Evolutionary conservation across 208 protist genomes (phyloP).

Genomic region (Trypanosoma cruzi): DNA sequence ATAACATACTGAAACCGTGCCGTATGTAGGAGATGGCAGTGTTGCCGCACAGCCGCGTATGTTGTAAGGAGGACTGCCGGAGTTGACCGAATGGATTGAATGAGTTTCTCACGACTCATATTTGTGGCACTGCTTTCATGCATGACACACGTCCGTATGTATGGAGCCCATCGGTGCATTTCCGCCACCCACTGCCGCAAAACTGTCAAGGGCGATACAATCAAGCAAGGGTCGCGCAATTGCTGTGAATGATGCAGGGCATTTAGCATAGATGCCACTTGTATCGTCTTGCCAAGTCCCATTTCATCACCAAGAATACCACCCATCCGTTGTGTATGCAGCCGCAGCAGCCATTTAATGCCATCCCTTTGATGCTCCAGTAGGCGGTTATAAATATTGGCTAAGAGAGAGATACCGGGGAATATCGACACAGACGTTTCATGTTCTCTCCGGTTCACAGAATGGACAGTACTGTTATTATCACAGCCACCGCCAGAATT

Average conservation of each 20-base stretch:
- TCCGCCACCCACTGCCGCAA: conserved; percentile 94
- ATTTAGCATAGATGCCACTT: conserved; percentile 92
- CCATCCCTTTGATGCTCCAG: conserved; percentile 94
- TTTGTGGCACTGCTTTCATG: conserved; percentile 66
- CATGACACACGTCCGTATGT: conserved; percentile 80
- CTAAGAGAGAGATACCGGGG: conserved; percentile 44
- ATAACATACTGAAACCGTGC: conserved; percentile 95
- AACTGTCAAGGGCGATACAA: conserved; percentile 95
- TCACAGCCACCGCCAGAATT: background rate
- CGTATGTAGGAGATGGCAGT: conserved; percentile 58
- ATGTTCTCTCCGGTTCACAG: conserved; percentile 25
- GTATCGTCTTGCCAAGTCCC: conserved; percentile 97
- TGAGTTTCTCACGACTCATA: conserved; percentile 42
- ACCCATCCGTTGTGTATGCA: conserved; percentile 89
- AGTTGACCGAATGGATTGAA: conserved; percentile 49
- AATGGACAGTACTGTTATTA: conserved; percentile 10
- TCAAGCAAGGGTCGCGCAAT: conserved; percentile 86
- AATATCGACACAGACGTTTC: conserved; percentile 32
- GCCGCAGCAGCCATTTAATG: conserved; percentile 96
- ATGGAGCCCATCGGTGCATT: conserved; percentile 94
- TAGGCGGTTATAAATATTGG: conserved; percentile 69
- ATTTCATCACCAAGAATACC: conserved; percentile 98
- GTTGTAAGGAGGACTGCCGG: conserved; percentile 95
- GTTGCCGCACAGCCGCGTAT: conserved; percentile 83
- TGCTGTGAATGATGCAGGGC: conserved; percentile 72